Evolutionary conservation across 2,329 filamentous ascomycete species (phyloP), one percentile per base, ranked within the genome.

Genomic region (Lizonia empirigonia): DNA sequence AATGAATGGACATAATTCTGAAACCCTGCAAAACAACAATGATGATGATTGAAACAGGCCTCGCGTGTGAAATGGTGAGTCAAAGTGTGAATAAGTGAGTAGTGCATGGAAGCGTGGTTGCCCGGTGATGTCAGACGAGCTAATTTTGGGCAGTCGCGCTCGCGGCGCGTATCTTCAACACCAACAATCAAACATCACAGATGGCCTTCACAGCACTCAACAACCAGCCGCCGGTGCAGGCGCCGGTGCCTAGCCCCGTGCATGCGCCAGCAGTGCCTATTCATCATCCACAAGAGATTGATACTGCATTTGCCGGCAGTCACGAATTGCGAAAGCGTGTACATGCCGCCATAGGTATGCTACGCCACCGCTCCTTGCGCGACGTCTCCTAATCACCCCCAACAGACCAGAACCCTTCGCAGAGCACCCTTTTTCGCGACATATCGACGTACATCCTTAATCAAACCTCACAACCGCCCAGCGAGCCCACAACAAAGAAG

Each of bases 251-350:
- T 8, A 35, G 26, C 39, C 55, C 27, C 44, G 48, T 5, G 34
- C 55, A 24, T 46, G 36, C 38, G 18, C 30, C 39, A 12, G 30
- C 42, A 7, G 30, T 42, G 24, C 41, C 49, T 13, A 19, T 46
- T 12, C 24, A 50, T 7, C 63, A 71, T 53, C 56, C 61, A 16
- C 54, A 60, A 18, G 70, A 72, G 45, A 62, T 73, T 19, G 69
- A 72, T 30, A 37, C 55, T 37, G 71, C 71, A 6, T 74, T 74
- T 44, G 64, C 65, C 13, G 47, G 62, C 56, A 69, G 68, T 35
- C 60, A 64, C 15, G 68, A 71, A 33, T 56, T 74, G 57, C 67
- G 70, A 22, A 73, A 73, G 58, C 60, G 71, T 42, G 70, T 74
- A 4, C 68, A 73, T 36, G 69, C 64, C 20, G 71, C 69, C 32